These are phyloP conservation scores for Colletotrichum gloeosporioides DNA, from an alignment of 2,329 filamentous ascomycete genomes.

Conservation along the genomic window DNA sequence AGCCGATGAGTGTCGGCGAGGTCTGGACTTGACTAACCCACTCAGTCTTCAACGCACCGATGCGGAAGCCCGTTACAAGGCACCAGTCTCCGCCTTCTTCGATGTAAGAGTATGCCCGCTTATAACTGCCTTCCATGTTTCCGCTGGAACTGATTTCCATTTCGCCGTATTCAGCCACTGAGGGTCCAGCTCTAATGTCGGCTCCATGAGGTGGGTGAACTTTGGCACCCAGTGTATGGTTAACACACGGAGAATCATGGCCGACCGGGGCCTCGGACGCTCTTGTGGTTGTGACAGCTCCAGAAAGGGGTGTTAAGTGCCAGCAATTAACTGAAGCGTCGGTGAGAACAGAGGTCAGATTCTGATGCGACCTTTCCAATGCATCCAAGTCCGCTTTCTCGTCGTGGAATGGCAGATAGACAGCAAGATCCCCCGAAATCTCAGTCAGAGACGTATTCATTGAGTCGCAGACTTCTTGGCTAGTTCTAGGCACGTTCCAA, in stretches of 20 bases:
- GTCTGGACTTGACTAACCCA: neutral
- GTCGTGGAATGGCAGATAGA: neutral
- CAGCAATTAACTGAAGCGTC: neutral
- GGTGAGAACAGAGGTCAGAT: neutral
- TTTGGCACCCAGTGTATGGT: neutral
- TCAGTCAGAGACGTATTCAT: no score
- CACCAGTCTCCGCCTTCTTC: neutral
- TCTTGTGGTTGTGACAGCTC: neutral
- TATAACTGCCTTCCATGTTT: neutral
- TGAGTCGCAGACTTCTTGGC: no score
- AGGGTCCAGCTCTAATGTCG: neutral
- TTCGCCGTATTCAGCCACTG: neutral
- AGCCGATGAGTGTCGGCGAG: neutral
- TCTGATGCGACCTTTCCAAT: no score
- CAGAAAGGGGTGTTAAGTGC: neutral
- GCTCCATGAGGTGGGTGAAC: neutral
- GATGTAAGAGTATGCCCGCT: neutral
- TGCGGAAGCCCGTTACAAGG: neutral
- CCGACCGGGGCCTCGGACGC: neutral
- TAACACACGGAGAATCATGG: neutral
- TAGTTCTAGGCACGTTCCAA: no score
- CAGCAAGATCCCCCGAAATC: neutral
- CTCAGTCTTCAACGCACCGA: neutral
- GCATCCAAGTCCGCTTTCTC: neutral
- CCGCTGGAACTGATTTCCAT: neutral